These are phyloP conservation scores for Rubus parviflorus DNA, from an alignment of 306 rosid genomes.

Conservation along the genomic window DNA sequence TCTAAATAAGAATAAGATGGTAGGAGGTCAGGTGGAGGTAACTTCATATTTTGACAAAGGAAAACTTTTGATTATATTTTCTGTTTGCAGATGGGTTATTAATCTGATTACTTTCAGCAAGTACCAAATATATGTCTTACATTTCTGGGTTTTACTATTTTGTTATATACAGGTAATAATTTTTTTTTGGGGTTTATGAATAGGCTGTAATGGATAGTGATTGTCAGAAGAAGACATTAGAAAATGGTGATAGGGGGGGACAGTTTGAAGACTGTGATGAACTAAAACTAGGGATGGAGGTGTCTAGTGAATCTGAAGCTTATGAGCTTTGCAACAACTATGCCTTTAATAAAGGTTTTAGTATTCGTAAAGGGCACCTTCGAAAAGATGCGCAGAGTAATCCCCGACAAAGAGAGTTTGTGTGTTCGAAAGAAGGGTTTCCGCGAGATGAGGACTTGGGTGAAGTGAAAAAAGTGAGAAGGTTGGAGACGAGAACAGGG, in stretches of 20 bases:
- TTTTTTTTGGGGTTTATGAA: neutral
- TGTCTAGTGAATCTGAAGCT: neutral
- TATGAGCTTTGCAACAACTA: neutral
- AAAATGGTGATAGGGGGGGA: neutral
- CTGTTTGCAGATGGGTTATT: no score
- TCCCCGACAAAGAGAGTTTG: neutral
- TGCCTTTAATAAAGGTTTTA: slow-evolving; percentile 2
- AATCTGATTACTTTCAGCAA: no score
- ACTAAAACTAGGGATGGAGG: neutral
- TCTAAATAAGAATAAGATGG: no score
- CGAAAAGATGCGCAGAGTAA: neutral
- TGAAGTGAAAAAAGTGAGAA: slow-evolving; percentile 1
- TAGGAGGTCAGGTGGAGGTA: no score
- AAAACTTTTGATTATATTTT: no score
- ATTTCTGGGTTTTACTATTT: neutral
- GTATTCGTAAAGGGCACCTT: neutral
- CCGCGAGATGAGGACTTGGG: neutral
- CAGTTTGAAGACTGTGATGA: neutral
- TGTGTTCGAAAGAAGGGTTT: slow-evolving; percentile 15
- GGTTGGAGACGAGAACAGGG: slow-evolving; percentile 12
- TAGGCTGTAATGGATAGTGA: neutral
- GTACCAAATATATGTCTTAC: neutral
- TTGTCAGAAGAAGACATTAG: neutral
- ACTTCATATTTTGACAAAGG: no score
- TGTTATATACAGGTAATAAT: neutral